A percentile compares a stretch with the other conserved stretches of the same genome.
phyloP scores from a whole-genome alignment of 306 rosid genomes.

The Arachis hypogaea region DNA sequence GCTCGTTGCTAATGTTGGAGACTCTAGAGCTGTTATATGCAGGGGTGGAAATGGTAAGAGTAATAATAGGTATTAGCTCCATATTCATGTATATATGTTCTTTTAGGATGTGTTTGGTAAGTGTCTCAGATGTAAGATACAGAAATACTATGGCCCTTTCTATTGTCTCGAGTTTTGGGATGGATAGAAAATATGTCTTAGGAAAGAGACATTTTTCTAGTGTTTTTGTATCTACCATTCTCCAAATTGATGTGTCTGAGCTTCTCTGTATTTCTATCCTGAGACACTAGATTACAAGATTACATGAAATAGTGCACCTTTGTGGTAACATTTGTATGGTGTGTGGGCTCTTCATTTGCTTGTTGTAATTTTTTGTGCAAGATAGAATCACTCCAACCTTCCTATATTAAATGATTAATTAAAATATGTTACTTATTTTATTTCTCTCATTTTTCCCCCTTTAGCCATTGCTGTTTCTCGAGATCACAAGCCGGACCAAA shows the following conservation, averaged over 20 bases:
- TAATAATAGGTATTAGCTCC: constrained; percentile 2
- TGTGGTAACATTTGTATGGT: not conserved
- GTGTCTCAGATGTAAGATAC: too few species aligned
- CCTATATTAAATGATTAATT: not conserved
- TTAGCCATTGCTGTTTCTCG: constrained; percentile 96
- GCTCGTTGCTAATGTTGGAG: constrained; percentile 98
- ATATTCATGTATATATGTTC: not conserved
- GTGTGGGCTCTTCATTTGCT: not conserved
- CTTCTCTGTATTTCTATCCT: not conserved
- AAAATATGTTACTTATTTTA: not conserved
- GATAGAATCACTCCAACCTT: constrained; percentile 24
- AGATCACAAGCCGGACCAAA: constrained; percentile 99
- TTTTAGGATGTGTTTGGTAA: not conserved
- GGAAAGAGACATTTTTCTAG: too few species aligned
- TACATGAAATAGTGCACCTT: not conserved
- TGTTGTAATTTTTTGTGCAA: constrained; percentile 19
- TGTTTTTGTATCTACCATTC: too few species aligned
- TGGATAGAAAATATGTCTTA: too few species aligned
- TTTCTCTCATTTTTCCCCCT: constrained; percentile 38
- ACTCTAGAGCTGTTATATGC: constrained; percentile 94
- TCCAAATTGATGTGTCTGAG: too few species aligned
- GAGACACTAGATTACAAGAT: not conserved
- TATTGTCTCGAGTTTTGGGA: too few species aligned
- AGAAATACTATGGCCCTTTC: too few species aligned
- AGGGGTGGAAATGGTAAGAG: constrained; percentile 88